Evolutionary conservation across 805 yeast species (phyloP).

Genomic region (Wickerhamiella sorbophila): DNA sequence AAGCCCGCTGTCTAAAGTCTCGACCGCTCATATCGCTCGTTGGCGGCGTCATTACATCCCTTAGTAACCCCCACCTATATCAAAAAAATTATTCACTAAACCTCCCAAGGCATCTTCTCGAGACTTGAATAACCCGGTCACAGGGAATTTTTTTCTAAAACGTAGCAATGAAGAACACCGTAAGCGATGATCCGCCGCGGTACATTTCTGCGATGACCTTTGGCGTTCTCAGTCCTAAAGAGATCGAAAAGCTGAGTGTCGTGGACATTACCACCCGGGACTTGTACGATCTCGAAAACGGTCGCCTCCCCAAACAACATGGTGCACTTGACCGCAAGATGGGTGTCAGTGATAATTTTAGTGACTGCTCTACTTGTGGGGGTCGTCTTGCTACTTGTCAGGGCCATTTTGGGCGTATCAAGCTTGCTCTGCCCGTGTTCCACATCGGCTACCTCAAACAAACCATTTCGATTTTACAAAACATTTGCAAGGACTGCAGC

Average conservation of each 20-base stretch:
- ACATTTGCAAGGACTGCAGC: conserved; percentile 83
- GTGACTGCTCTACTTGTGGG: conserved; percentile 81
- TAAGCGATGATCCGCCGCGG: conserved; percentile 74
- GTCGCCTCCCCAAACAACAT: conserved; percentile 61
- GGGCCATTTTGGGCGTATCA: conserved; percentile 95
- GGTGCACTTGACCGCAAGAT: conserved; percentile 88
- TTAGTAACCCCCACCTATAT: too few relatives aligned
- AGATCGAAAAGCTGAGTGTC: conserved; percentile 84
- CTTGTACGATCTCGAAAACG: conserved; percentile 78
- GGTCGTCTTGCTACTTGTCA: conserved; percentile 90
- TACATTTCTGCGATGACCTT: conserved; percentile 81
- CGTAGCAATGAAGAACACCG: conserved; percentile 26
- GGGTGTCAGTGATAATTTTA: conserved; percentile 86
- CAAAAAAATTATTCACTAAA: not conserved
- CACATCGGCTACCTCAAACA: conserved; percentile 96
- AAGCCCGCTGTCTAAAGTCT: too few relatives aligned
- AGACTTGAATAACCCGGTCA: not conserved
- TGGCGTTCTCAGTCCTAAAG: conserved; percentile 83
- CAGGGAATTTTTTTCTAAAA: conserved; percentile 4
- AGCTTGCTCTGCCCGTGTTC: conserved; percentile 87
- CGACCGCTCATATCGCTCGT: too few relatives aligned
- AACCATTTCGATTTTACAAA: conserved; percentile 73
- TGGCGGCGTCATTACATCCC: too few relatives aligned
- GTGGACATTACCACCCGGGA: conserved; percentile 88
- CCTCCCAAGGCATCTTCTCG: not conserved